Percentiles rank a stretch among this genome's conserved stretches.
Conservation (phyloP, 2,329 filamentous ascomycete species). For the Trichophyton verrucosum region DNA sequence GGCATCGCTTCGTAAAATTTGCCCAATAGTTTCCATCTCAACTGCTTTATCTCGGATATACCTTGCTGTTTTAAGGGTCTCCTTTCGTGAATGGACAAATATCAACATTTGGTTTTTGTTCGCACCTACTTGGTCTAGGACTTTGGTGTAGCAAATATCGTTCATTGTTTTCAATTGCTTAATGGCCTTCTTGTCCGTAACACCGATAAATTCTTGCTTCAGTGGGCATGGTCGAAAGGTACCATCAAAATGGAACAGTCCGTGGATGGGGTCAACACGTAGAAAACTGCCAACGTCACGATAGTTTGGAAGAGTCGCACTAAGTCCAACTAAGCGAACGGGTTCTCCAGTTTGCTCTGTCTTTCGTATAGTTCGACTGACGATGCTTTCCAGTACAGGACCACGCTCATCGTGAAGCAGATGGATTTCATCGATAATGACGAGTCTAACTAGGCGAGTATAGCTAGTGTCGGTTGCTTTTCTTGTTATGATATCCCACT, state of each 20-base stretch:
- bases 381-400: conserved; percentile 91
- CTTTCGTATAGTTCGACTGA: conserved; percentile 82
- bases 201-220: conserved; percentile 92
- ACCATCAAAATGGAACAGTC: conserved; percentile 91
- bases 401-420: conserved; percentile 94
- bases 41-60: conserved; percentile 94
- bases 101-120: conserved; percentile 97
- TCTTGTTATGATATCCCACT: conserved; percentile 97
- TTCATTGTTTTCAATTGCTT: conserved; percentile 99
- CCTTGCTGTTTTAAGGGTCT: conserved; percentile 92
- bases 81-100: conserved; percentile 95
- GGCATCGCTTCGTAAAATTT: conserved; percentile 85
- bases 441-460: conserved; percentile 86
- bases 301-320: conserved; percentile 92
- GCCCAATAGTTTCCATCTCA: conserved; percentile 93
- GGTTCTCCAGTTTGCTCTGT: conserved; percentile 90
- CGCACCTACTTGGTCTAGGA: conserved; percentile 86
- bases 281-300: conserved; percentile 91
- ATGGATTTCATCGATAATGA: conserved; percentile 98
- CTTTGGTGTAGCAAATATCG: conserved; percentile 94
- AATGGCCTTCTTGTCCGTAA: conserved; percentile 96
- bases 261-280: conserved; percentile 72
- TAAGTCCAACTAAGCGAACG: conserved; percentile 82
- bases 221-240: conserved; percentile 87
- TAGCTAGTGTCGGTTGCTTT: conserved; percentile 96